Evolutionary conservation across 2,329 filamentous ascomycete species (phyloP).

Genomic region (Chrysoporthe deuterocubensis): DNA sequence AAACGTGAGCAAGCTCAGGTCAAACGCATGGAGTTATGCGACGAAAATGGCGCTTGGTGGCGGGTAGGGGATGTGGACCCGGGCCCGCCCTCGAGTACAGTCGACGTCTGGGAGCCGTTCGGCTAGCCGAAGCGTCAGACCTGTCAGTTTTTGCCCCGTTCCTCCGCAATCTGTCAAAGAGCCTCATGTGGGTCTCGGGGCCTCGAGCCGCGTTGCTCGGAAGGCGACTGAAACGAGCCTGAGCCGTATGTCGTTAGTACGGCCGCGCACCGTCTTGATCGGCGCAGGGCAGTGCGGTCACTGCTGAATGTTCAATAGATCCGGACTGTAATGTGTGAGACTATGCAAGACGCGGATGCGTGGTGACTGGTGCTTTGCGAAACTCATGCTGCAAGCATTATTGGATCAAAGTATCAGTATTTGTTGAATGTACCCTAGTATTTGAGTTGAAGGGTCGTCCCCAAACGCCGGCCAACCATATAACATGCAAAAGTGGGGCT

Average conservation of each 20-base stretch:
- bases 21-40: not conserved
- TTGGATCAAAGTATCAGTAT: not conserved
- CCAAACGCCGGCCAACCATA: not conserved
- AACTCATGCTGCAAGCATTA: not conserved
- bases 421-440: too few species aligned
- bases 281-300: not conserved
- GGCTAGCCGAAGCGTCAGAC: not conserved
- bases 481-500: not conserved
- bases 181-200: not conserved
- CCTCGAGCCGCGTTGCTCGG: not conserved
- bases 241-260: constrained; percentile 11
- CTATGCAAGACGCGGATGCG: not conserved
- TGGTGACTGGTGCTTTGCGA: not conserved
- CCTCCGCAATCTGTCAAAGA: not conserved
- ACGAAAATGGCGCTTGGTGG: too few species aligned
- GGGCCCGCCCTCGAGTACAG: not conserved
- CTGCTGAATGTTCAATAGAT: not conserved
- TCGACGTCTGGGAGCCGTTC: not conserved
- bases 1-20: not conserved
- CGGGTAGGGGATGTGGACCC: not conserved
- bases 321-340: not conserved
- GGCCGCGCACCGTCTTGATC: not conserved
- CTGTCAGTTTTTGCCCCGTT: not conserved
- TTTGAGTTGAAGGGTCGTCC: not conserved
- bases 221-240: constrained; percentile 5